Evolutionary conservation across 257 asterid species (phyloP), one percentile per base, ranked within the genome.

Genomic region (Solanum sitiens): DNA sequence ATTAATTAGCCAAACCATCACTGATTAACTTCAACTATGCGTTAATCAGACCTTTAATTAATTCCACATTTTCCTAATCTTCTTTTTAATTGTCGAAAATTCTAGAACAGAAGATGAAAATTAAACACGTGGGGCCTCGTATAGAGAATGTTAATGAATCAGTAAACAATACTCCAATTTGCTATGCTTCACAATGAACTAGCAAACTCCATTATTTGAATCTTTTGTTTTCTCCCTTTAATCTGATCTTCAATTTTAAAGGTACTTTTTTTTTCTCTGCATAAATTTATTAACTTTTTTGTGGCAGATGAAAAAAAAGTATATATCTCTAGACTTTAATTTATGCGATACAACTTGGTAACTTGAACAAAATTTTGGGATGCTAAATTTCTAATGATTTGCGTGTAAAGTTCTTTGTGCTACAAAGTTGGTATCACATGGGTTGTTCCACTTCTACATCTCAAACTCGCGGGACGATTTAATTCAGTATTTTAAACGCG

Each of bases 371-470:
- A 68, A 37, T 25, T 63, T 74, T 32, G 91, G 86, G 89, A 83
- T 88, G 90, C 87, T 70, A 91, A 93, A 92, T 86, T 70, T 88
- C 84, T 83, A 67, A 86, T 89, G 86, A 93, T 87, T 90, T 91
- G 91, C 90, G 92, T 89, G 93, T 86, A 87, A 87, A 82, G 65
- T 42, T 68, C 9, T 72, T 23, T 30, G 70, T 45, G 37, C 61
- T 42, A 30, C 30, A 84, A 74, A 90, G 93, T 91, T 91, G 94
- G 92, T 90, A 23, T 90, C 98, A 93, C 96, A 88, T 92, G 96
- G 93, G 63, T 47, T 91, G 93, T 92, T 90, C 89, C 84, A 74
- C 74, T 44, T 73, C 70, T 82, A 32, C 86, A 25, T 80, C 67
- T 80, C 85, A 45, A 79, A 79, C 16, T 20, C 47, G 30, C 4